Evolutionary conservation across 306 rosid genomes (phyloP), one percentile per base, ranked within the genome.

Genomic region (Acacia acuminata): DNA sequence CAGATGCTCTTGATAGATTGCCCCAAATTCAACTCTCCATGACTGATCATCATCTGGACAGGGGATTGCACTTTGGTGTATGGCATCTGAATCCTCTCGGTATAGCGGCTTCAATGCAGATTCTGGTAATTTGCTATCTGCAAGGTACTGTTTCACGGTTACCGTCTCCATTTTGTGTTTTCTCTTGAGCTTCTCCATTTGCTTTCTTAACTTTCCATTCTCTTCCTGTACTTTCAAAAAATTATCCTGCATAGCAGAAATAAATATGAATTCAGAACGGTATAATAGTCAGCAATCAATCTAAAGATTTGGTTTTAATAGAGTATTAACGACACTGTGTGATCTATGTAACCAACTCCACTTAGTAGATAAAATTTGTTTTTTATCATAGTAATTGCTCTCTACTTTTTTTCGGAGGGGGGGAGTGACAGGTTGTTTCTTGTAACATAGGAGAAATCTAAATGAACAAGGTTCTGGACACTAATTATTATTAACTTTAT

Each of bases 21-120:
- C 98, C 77, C 98, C 97, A 80, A 96, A 96, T 83, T 96, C 99
- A 38, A 94, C 90, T 83, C 94, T 92, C 99, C 99, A 92, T 53
- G 98, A 94, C 84, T 94, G 98, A 85, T 96, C 99, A 67, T 91
- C 98, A 55, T 96, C 92, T 43, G 77, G 34, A 76, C 64, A 74
- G 11, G 87, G 86, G 73, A 77, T 50, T 61, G 88, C 79, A 88
- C 84, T 86, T 45, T 82, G 79, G 50, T 77, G 84, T 44, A 63
- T 88, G 12, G 34, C 77, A 53, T 82, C 86, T 5, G 90, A 86
- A 77, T 92, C 89, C 82, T 89, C 94, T 9, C 73, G 71, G 71
- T 94, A 91, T 42, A 87, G 87, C 48, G 94, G 94, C 42, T 87
- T 91, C 77, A 96, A 69, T 66, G 98, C 99, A 63, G 99, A 91